Percentiles rank a stretch among this genome's conserved stretches.
phyloP scores from a whole-genome alignment of 257 asterid genomes.

The Rauvolfia tetraphylla region DNA sequence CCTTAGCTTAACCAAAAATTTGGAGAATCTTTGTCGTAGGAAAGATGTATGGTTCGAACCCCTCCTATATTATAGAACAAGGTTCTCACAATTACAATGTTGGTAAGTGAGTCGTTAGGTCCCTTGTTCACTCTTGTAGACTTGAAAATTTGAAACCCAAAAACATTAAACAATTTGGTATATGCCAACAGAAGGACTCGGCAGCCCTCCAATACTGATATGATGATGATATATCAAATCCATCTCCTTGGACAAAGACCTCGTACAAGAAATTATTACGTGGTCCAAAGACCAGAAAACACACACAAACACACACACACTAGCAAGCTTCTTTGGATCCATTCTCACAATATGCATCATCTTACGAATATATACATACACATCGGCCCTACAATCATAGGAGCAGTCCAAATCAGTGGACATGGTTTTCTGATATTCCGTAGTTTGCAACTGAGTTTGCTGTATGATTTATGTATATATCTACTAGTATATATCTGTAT shows the following conservation, averaged over 20 bases:
- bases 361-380: background rate
- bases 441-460: background rate
- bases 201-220: background rate
- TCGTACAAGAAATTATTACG: conserved; percentile 12
- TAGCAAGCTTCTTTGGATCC: background rate
- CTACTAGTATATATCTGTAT: too few species aligned
- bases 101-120: too few species aligned
- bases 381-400: conserved; percentile 9
- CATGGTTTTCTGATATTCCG: conserved; percentile 3
- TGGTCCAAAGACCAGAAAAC: conserved; percentile 11
- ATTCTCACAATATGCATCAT: conserved; percentile 1
- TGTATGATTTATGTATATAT: background rate
- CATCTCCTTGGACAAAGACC: background rate
- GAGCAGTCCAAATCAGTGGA: conserved; percentile 12
- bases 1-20: too few species aligned
- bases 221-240: background rate
- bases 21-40: too few species aligned
- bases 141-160: background rate
- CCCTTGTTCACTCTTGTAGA: background rate
- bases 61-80: too few species aligned
- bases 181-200: background rate
- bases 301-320: background rate
- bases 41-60: too few species aligned
- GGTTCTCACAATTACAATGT: too few species aligned
- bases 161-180: too few species aligned